Base-by-base conservation (phyloP, 2,329 filamentous ascomycete species). In the Colletotrichum scovillei region DNA sequence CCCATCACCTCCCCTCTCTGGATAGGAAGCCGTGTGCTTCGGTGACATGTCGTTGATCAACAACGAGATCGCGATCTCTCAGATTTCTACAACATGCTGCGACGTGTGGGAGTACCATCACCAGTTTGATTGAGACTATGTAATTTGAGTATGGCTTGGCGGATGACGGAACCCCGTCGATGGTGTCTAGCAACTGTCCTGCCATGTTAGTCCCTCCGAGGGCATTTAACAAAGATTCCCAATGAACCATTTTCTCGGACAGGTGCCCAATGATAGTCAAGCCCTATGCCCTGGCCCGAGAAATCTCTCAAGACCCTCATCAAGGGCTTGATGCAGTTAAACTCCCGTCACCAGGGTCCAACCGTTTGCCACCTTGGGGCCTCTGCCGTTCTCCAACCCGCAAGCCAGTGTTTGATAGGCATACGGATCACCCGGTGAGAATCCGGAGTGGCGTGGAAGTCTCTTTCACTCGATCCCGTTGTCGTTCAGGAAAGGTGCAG, bases 351-450 rank as follows among this genome's bases (percentile, higher is more conserved):
- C 42, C 24, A 35, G 35, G 59, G 67, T 49, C 59, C 46, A 65
- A 60, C n/a, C 55, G 22, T n/a, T 72, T 69, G 67, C 66, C 66
- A 73, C 67, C 46, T 35, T 46, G 30, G 59, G 24, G 42, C 57
- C 35, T 58, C 30, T 49, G 53, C 52, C 24, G 46, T 52, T 24
- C 14, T 64, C 38, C 53, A 60, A 35, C 46, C 32, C 53, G 24
- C 38, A 46, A 46, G 46, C 70, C 65, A 65, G 66, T 60, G 42
- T 62, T 57, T 60, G 60, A 65, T 60, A 38, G 67, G 28, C 60
- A 53, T 38, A 65, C 55, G 53, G 49, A 30, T 59, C 64, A 56
- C 70, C 67, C n/a, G 70, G 70, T 73, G 70, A 70, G 46, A 70
- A 73, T 70, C 67, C 55, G n/a, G 22, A 72, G 59, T 52, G 55